phyloP scores from a whole-genome alignment of 2,329 filamentous ascomycete species.

The Paecilomyces niveus region DNA sequence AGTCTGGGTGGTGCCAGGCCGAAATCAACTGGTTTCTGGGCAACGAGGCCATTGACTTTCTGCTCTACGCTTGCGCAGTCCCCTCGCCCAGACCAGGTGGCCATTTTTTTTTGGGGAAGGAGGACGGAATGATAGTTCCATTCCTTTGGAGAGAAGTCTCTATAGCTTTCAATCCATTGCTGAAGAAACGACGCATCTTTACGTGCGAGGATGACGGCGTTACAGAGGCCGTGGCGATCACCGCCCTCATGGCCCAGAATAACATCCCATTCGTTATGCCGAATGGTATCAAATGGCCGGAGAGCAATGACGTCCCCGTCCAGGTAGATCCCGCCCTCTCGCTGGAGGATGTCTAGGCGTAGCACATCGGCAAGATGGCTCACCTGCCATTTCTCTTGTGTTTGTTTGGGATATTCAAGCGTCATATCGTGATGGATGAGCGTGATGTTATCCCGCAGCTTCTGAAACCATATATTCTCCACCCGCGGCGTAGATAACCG shows the following conservation, averaged over 20 bases:
- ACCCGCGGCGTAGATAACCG: no score
- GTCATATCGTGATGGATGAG: slow-evolving; percentile 29
- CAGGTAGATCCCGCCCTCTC: slow-evolving; percentile 31
- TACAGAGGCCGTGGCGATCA: slow-evolving; percentile 32
- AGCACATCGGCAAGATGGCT: slow-evolving; percentile 26
- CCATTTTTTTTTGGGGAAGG: no score
- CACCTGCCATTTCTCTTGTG: slow-evolving; percentile 7
- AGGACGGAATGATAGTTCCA: slow-evolving; percentile 36
- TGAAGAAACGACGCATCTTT: slow-evolving; percentile 28
- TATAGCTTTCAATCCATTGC: slow-evolving; percentile 29
- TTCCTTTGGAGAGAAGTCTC: slow-evolving; percentile 23
- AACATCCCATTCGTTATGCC: slow-evolving; percentile 22
- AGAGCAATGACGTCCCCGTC: slow-evolving; percentile 31
- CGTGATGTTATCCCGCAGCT: slow-evolving; percentile 25
- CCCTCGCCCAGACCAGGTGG: no score
- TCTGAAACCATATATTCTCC: slow-evolving; percentile 30
- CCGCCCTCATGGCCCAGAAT: slow-evolving; percentile 32
- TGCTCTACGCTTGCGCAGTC: no score
- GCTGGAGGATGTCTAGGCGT: slow-evolving; percentile 26
- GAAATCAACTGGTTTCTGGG: no score
- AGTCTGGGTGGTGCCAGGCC: no score
- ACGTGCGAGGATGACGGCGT: slow-evolving; percentile 32
- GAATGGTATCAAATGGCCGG: slow-evolving; percentile 21
- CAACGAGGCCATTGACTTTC: no score
- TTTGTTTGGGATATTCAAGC: slow-evolving; percentile 24